These are phyloP conservation scores for Fusarium concolor DNA, from an alignment of 2,329 filamentous ascomycete genomes.

Conservation along the genomic window DNA sequence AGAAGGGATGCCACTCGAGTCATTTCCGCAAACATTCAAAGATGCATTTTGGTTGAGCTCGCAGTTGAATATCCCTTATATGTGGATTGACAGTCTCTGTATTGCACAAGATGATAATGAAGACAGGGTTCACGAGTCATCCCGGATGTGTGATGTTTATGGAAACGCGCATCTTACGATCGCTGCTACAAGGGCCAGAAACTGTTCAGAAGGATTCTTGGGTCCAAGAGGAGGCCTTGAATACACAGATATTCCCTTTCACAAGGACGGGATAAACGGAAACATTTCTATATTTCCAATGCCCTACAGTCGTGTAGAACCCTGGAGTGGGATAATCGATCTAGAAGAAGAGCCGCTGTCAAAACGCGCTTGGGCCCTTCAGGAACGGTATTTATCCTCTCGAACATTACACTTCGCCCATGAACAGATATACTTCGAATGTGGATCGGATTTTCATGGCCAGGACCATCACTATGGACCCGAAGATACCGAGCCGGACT, in stretches of 20 bases:
- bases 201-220: neutral
- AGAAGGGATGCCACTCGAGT: accelerated
- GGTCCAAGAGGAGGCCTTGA: accelerated
- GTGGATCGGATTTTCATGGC: accelerated
- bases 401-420: neutral
- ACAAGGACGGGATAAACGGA: accelerated
- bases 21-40: neutral
- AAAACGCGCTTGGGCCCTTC: neutral
- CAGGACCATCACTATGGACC: neutral
- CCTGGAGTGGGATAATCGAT: accelerated
- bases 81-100: neutral
- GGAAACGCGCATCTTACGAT: neutral
- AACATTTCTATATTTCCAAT: neutral
- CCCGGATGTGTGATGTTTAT: neutral
- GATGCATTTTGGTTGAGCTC: neutral
- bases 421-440: neutral
- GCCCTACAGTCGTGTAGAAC: neutral
- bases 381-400: neutral
- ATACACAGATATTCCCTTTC: accelerated
- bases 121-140: neutral
- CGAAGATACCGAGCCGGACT: too few relatives aligned
- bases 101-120: neutral
- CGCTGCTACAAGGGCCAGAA: accelerated
- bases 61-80: accelerated
- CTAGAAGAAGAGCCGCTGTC: neutral